Evolutionary conservation across 768 basidiomycete genomes (phyloP), one percentile per base, ranked within the genome.

Genomic region (Tylopilus vinaceipallidus): DNA sequence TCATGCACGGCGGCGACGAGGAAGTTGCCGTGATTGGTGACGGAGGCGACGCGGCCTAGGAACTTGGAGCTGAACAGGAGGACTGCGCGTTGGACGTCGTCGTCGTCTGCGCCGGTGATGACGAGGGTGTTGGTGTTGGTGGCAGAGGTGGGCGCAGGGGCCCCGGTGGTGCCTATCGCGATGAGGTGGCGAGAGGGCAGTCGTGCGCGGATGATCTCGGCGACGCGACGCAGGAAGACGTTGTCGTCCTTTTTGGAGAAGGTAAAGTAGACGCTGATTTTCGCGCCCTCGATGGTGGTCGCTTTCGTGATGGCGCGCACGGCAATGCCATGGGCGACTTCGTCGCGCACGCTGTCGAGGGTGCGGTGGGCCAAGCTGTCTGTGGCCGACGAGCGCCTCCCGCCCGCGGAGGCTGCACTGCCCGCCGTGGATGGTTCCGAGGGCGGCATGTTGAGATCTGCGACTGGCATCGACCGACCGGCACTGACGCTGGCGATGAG

Each of bases 61-160:
- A 91, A 86, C 62, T 89, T 89, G 30, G 85, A 77, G 45, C 73
- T 73, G 13, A 78, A 74, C 45, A 90, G 79, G 8, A 87, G 75
- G 22, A 80, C 74, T 1, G 86, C 86, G 19, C 85, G 80, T 44
- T 84, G 78, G n/a, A 88, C 75, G 42, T 79, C 76, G 9, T 78
- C 75, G 11, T 71, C 66, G 1, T 77, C 74, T 7, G 84, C 80
- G 9, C 80, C 80, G 42, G 75, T 77, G 46, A 90, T 72, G 46
- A 88, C 70, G 12, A 90, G 70, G 3, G 75, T 71, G 53, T 77
- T 78, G 50, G 65, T 48, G 10, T 61, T 54, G 8, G 57, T 56
- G 34, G 47, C 6, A 14, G 57, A 57, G 3, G 73, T 63, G 6
- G 57, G 39, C 34, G 50, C 57, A 56, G 64, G 58, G 62, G 69